Conservation (phyloP, 768 basidiomycete species). For the Serendipita vermifera region DNA sequence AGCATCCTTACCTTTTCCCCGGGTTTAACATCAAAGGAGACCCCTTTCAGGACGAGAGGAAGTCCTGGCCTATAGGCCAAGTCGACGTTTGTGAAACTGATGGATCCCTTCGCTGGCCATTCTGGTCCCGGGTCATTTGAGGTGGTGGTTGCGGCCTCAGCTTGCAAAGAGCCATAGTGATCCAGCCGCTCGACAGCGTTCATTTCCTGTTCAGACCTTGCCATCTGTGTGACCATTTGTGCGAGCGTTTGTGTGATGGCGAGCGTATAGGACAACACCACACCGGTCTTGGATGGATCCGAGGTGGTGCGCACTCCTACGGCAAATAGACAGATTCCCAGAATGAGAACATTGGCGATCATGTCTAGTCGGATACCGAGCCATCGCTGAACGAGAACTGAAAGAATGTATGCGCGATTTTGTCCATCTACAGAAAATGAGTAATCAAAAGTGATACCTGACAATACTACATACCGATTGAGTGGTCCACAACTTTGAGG, state of each 20-base stretch:
- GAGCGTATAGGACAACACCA: slow-evolving; percentile 43
- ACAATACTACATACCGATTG: slow-evolving; percentile 21
- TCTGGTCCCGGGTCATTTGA: slow-evolving; percentile 29
- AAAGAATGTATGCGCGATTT: slow-evolving; percentile 38
- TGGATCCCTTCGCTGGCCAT: slow-evolving; percentile 35
- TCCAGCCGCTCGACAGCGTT: slow-evolving; percentile 58
- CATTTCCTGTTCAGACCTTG: slow-evolving; percentile 47
- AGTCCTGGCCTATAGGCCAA: slow-evolving; percentile 48
- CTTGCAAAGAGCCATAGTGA: slow-evolving; percentile 50
- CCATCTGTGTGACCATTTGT: slow-evolving; percentile 11
- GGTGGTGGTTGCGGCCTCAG: slow-evolving; percentile 35
- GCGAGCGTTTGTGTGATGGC: slow-evolving; percentile 10
- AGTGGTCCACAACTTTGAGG: slow-evolving; percentile 36
- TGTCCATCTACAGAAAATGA: slow-evolving; percentile 36
- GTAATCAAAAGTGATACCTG: no score
- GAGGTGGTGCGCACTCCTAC: slow-evolving; percentile 44
- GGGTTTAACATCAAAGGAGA: slow-evolving; percentile 41
- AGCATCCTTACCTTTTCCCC: slow-evolving; percentile 48
- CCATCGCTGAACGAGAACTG: slow-evolving; percentile 27
- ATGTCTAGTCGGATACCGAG: slow-evolving; percentile 50
- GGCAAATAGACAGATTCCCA: slow-evolving; percentile 59
- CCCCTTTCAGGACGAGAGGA: slow-evolving; percentile 48
- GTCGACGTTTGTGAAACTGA: slow-evolving; percentile 45
- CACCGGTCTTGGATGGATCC: slow-evolving; percentile 48
- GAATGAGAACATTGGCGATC: slow-evolving; percentile 50